A percentile compares a stretch with the other conserved stretches of the same genome.
Conservation (phyloP, 345 rosid genomes). For the Murraya koenigii region DNA sequence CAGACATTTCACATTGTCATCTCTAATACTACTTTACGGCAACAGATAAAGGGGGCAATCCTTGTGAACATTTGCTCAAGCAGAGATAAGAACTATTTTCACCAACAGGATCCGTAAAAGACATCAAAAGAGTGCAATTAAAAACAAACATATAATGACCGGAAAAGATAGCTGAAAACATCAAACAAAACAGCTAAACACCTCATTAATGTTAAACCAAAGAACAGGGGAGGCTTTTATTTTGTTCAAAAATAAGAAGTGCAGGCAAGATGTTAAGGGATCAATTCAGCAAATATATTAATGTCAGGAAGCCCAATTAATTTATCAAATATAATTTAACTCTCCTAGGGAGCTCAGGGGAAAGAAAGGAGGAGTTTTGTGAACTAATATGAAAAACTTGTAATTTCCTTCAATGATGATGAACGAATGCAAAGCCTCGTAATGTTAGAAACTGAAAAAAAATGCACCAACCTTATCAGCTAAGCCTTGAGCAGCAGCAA, state of each 20-base stretch:
- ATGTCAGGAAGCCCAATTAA: not conserved
- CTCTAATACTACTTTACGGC: not conserved
- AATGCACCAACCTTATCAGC: conserved; percentile 41
- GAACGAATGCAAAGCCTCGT: not conserved
- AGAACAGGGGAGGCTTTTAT: not conserved
- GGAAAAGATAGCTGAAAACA: not conserved
- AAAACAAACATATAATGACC: not conserved
- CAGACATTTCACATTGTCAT: conserved; percentile 4
- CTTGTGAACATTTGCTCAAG: not conserved
- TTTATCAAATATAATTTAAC: not conserved
- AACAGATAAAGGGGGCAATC: not conserved
- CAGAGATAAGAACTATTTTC: not conserved
- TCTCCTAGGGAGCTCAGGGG: not conserved
- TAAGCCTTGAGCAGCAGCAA: conserved; percentile 64
- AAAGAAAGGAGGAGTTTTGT: too few species aligned
- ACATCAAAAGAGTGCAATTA: not conserved
- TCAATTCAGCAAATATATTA: not conserved
- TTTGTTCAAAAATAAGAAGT: not conserved
- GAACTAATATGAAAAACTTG: not conserved
- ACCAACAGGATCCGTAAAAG: not conserved
- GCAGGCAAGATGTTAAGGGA: not conserved
- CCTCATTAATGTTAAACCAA: not conserved
- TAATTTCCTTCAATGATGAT: not conserved
- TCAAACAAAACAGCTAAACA: not conserved
- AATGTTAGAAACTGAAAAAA: not conserved